Evolutionary conservation across 1,139 yeast genomes (phyloP).

Genomic region (Spathaspora jeffriesii): DNA sequence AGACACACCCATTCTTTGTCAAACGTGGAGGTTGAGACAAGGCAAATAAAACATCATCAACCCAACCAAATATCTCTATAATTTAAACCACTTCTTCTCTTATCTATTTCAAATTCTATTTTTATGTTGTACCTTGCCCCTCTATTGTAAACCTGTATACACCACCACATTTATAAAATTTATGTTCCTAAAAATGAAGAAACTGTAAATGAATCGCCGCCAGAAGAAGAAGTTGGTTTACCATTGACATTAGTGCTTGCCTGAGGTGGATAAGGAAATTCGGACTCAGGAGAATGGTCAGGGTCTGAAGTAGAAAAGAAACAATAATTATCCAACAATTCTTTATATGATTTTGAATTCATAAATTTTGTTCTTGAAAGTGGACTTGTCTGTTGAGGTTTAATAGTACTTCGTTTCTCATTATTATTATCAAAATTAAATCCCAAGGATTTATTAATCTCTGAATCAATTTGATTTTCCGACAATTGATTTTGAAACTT

Average conservation of each 20-base stretch:
- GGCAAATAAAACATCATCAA: not conserved
- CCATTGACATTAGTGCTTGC: not conserved
- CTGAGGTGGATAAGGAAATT: constrained; percentile 1
- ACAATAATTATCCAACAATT: constrained; percentile 71
- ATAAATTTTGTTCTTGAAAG: constrained; percentile 18
- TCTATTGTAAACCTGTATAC: not conserved
- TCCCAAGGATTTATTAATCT: constrained; percentile 7
- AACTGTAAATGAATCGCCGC: constrained; percentile 21
- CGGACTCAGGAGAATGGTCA: constrained; percentile 7
- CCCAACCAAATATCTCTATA: not conserved
- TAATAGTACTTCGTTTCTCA: not conserved
- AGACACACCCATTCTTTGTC: not conserved
- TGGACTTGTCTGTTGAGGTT: constrained; percentile 3
- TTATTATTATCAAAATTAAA: constrained; percentile 5
- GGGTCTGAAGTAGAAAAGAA: constrained; percentile 37
- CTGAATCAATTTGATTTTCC: constrained; percentile 7
- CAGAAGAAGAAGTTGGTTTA: constrained; percentile 6
- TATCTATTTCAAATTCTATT: not conserved
- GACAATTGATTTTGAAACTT: constrained; percentile 11
- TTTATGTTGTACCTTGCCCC: not conserved
- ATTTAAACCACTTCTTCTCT: not conserved
- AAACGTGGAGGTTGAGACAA: not conserved
- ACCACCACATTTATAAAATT: not conserved
- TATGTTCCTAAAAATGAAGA: constrained; percentile 28
- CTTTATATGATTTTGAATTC: constrained; percentile 66